A percentile compares a stretch with the other conserved stretches of the same genome.
Evolutionary conservation across 768 basidiomycete species (phyloP).

Genomic region (Tremella mesenterica): DNA sequence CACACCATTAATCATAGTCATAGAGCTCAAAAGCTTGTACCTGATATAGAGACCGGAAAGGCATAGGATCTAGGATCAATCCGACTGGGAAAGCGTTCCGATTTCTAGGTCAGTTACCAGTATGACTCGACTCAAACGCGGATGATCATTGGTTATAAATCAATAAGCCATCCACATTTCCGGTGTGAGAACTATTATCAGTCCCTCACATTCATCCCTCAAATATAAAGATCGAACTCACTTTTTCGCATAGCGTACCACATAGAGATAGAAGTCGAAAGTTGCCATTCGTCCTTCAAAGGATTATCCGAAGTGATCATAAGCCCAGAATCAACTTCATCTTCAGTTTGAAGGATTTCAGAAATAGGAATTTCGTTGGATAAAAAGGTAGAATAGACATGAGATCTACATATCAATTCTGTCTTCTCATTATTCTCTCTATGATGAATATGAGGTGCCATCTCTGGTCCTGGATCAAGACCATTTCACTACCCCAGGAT

Average conservation of each 20-base stretch:
- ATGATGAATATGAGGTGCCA: no score
- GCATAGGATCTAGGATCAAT: neutral
- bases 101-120: neutral
- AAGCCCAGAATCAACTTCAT: constrained; percentile 53
- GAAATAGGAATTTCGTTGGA: constrained; percentile 36
- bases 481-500: no score
- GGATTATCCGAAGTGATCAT: constrained; percentile 49
- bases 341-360: constrained; percentile 29
- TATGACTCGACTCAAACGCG: neutral
- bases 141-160: neutral
- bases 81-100: neutral
- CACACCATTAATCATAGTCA: no score
- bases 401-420: no score
- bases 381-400: constrained; percentile 33
- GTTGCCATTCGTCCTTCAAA: constrained; percentile 59
- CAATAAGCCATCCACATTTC: constrained; percentile 37
- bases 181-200: constrained; percentile 24
- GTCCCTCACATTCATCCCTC: neutral
- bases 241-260: constrained; percentile 71
- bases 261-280: constrained; percentile 57
- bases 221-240: constrained; percentile 10
- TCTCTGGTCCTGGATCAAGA: no score
- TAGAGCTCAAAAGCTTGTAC: no score
- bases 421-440: no score
- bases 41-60: neutral